Conservation (phyloP, 2,329 filamentous ascomycete genomes). For the Xylaria sp. region DNA sequence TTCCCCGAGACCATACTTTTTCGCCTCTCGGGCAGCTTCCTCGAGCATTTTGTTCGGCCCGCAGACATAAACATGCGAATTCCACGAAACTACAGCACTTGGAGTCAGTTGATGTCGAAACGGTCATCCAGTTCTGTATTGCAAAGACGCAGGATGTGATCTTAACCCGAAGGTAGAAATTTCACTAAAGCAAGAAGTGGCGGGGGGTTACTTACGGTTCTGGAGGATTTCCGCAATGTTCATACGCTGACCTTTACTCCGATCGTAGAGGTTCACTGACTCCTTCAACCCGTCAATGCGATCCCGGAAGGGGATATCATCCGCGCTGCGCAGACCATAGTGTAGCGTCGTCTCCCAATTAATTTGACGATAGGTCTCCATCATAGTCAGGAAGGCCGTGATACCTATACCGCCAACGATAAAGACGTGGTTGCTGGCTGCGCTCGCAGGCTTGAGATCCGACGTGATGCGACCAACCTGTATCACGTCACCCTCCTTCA, state of each 20-base stretch:
- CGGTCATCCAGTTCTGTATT: background rate
- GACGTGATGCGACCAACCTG: slow-evolving; percentile 62
- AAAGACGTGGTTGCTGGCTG: slow-evolving; percentile 69
- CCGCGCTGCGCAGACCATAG: slow-evolving; percentile 64
- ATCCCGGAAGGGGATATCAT: slow-evolving; percentile 66
- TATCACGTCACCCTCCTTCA: slow-evolving; percentile 61
- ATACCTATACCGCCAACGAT: slow-evolving; percentile 74
- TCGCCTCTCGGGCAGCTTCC: slow-evolving; percentile 57
- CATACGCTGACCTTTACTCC: slow-evolving; percentile 61
- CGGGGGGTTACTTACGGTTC: slow-evolving; percentile 30
- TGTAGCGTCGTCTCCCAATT: slow-evolving; percentile 66
- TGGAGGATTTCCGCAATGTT: slow-evolving; percentile 61
- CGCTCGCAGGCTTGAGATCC: slow-evolving; percentile 57
- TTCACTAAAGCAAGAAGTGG: background rate
- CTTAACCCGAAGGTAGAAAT: too few relatives aligned
- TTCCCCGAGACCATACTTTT: slow-evolving; percentile 56
- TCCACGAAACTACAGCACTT: slow-evolving; percentile 55
- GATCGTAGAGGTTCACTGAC: slow-evolving; percentile 64
- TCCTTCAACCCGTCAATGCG: slow-evolving; percentile 57
- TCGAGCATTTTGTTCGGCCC: slow-evolving; percentile 69
- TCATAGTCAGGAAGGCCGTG: slow-evolving; percentile 69
- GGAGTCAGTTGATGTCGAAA: background rate
- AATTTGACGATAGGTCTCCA: slow-evolving; percentile 56
- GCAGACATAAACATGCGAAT: slow-evolving; percentile 70
- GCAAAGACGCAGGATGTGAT: background rate